Conservation (phyloP, 2,329 filamentous ascomycete species). For the Fusarium sacchari region DNA sequence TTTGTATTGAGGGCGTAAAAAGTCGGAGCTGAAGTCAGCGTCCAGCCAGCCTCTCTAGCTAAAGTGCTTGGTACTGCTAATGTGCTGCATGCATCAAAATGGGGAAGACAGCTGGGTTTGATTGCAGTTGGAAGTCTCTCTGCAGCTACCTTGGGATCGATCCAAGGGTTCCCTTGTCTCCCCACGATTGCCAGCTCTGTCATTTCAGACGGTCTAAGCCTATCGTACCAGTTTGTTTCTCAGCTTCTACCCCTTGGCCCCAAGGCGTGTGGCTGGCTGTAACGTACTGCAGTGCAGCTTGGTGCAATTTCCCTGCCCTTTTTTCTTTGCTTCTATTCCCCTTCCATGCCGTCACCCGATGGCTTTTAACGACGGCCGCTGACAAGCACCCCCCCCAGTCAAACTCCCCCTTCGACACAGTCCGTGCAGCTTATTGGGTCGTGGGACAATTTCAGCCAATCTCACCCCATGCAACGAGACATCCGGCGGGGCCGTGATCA, state of each 20-base stretch:
- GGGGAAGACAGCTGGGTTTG: slow-evolving; percentile 5
- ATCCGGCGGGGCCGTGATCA: slow-evolving; percentile 75
- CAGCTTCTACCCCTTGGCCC: slow-evolving; percentile 12
- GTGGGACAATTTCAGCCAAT: slow-evolving; percentile 90
- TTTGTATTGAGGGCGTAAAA: background rate
- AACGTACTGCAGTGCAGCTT: background rate
- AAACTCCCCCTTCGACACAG: slow-evolving; percentile 68
- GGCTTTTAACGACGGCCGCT: slow-evolving; percentile 35
- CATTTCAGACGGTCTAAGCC: slow-evolving; percentile 1
- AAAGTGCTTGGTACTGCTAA: slow-evolving; percentile 7
- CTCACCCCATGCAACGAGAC: slow-evolving; percentile 86
- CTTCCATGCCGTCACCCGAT: slow-evolving; percentile 34
- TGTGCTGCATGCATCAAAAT: slow-evolving; percentile 8
- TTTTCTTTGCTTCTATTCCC: slow-evolving; percentile 39
- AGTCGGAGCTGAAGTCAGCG: slow-evolving; percentile 37
- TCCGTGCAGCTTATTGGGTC: slow-evolving; percentile 87
- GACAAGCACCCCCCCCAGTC: slow-evolving; percentile 55
- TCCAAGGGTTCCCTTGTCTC: slow-evolving; percentile 35
- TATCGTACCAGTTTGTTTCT: slow-evolving; percentile 22
- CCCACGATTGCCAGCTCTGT: slow-evolving; percentile 33
- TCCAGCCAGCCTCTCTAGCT: slow-evolving; percentile 14
- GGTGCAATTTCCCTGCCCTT: slow-evolving; percentile 40
- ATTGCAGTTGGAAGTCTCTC: slow-evolving; percentile 7
- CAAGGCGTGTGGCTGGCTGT: slow-evolving; percentile 34
- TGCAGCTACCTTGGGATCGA: slow-evolving; percentile 20